phyloP scores from a whole-genome alignment of 495 filamentous ascomycete genomes.

The Hypoxylon fuscum region DNA sequence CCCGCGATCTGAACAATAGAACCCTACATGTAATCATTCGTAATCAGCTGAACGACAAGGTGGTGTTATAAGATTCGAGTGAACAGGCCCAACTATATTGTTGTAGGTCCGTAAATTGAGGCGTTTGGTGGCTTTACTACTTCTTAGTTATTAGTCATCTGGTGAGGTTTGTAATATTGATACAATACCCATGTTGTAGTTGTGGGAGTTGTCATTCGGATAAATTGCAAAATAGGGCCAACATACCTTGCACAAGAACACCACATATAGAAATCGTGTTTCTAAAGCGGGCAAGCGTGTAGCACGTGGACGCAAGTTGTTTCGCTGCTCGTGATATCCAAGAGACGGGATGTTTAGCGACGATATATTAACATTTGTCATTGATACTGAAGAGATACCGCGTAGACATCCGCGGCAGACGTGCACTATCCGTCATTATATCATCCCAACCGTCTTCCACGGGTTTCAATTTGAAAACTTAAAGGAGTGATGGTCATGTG shows the following conservation, averaged over 20 bases:
- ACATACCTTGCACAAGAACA: conserved; percentile 12
- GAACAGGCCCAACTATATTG: background rate
- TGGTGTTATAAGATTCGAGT: background rate
- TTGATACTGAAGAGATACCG: background rate
- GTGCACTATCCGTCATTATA: no score
- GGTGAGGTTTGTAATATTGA: background rate
- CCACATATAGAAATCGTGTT: conserved; percentile 5
- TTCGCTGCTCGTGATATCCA: background rate
- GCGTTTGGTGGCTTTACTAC: no score
- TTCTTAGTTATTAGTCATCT: background rate
- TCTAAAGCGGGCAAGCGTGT: conserved; percentile 9
- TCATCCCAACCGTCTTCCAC: no score
- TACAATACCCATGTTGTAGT: background rate
- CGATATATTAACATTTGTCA: background rate
- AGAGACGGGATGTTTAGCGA: background rate
- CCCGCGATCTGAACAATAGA: conserved; percentile 16
- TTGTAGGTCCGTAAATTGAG: background rate
- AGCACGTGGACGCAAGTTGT: conserved; percentile 16
- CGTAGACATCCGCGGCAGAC: background rate
- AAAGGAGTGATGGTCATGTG: no score
- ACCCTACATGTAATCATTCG: conserved; percentile 11
- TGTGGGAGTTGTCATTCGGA: background rate
- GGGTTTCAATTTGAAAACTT: no score
- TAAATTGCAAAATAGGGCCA: conserved; percentile 9
- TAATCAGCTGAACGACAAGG: conserved; percentile 2